phyloP scores from a whole-genome alignment of 805 yeast genomes.

The Metschnikowia cubensis region DNA sequence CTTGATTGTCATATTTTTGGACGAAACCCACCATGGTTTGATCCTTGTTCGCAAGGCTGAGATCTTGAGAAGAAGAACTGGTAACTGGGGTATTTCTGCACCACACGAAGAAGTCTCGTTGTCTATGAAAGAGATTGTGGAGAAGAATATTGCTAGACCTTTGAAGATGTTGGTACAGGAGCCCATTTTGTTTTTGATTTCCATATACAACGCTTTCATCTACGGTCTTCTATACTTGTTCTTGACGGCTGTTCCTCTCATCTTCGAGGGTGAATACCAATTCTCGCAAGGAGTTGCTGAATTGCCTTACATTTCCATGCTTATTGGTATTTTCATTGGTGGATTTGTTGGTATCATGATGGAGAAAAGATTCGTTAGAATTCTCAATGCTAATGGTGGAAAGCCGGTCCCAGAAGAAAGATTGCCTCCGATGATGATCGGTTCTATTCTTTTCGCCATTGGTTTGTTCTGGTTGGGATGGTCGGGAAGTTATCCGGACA shows the following conservation, averaged over 20 bases:
- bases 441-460: conserved; percentile 13
- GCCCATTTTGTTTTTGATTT: conserved; percentile 65
- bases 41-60: conserved; percentile 61
- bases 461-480: conserved; percentile 22
- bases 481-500: conserved; percentile 19
- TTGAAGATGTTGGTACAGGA: conserved; percentile 61
- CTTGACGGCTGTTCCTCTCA: conserved; percentile 71
- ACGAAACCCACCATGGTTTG: conserved; percentile 72
- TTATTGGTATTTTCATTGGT: conserved; percentile 64
- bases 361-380: conserved; percentile 51
- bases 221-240: conserved; percentile 76
- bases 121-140: conserved; percentile 48
- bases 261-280: conserved; percentile 48
- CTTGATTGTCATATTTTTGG: conserved; percentile 41
- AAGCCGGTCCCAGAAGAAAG: conserved; percentile 21
- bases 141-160: conserved; percentile 64
- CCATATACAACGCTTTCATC: conserved; percentile 71
- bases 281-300: conserved; percentile 60
- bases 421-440: conserved; percentile 21
- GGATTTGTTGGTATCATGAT: conserved; percentile 47
- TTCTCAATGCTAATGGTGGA: conserved; percentile 28
- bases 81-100: conserved; percentile 80
- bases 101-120: conserved; percentile 51
- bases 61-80: conserved; percentile 59
- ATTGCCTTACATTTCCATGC: conserved; percentile 75